These are phyloP conservation scores for Leishmania guyanensis DNA, from an alignment of 208 protist species.

Conservation along the genomic window DNA sequence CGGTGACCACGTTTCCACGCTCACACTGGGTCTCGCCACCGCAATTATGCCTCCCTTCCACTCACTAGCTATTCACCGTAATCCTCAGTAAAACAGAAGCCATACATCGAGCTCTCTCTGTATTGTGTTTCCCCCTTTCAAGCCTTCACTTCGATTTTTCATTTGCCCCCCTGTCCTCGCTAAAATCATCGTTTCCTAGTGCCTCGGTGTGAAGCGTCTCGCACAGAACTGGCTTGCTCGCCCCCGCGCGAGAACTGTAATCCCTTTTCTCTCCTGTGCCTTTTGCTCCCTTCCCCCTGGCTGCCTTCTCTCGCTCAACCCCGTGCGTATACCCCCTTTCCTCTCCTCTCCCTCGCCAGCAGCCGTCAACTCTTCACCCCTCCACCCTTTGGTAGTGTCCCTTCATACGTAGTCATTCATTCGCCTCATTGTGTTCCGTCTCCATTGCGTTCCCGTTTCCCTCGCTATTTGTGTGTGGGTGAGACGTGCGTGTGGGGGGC, in stretches of 20 bases:
- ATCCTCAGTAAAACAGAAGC: background rate
- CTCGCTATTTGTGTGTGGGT: no score
- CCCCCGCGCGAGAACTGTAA: background rate
- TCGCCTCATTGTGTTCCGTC: background rate
- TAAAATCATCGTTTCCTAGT: background rate
- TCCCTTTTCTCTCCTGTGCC: background rate
- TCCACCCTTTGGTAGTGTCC: background rate
- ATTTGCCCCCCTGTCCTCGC: background rate
- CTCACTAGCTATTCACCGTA: background rate
- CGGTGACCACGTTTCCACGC: background rate
- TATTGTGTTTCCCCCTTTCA: background rate
- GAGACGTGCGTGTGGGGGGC: background rate
- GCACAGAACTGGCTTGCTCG: background rate
- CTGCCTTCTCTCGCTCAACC: background rate
- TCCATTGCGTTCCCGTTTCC: background rate
- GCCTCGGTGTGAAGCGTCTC: background rate
- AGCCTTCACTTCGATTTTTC: background rate
- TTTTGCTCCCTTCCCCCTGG: background rate
- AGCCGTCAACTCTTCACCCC: no score
- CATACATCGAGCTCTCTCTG: background rate
- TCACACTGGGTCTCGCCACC: background rate
- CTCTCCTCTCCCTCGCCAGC: background rate
- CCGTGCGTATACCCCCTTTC: background rate
- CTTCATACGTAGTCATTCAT: background rate
- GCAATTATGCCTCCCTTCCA: background rate